A percentile compares a stretch with the other conserved stretches of the same genome.
These are phyloP conservation scores for Lachancea lanzarotensis DNA, from an alignment of 805 yeast species.

Conservation along the genomic window DNA sequence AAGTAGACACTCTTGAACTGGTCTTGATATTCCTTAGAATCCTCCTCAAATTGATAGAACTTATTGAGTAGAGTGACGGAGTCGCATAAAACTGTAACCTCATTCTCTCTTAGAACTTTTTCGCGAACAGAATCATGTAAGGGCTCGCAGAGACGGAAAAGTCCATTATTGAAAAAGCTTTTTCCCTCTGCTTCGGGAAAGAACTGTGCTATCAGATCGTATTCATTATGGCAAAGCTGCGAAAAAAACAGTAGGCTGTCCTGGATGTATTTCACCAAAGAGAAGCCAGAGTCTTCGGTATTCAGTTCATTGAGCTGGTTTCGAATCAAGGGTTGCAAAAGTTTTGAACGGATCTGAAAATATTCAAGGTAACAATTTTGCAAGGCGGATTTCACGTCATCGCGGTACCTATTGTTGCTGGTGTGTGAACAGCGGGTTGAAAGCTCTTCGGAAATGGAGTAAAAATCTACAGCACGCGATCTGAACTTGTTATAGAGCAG, in stretches of 20 bases:
- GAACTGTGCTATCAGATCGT: constrained; percentile 47
- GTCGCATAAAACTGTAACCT: constrained; percentile 66
- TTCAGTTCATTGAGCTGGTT: constrained; percentile 33
- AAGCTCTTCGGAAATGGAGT: constrained; percentile 34
- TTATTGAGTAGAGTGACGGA: constrained; percentile 62
- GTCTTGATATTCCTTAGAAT: constrained; percentile 23
- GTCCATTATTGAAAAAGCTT: constrained; percentile 46
- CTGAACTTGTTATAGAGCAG: constrained; percentile 61
- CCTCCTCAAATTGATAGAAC: constrained; percentile 59
- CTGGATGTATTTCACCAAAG: constrained; percentile 56
- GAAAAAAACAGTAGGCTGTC: constrained; percentile 53
- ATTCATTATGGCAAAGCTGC: constrained; percentile 56
- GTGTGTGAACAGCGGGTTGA: constrained; percentile 28
- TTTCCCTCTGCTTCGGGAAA: constrained; percentile 40
- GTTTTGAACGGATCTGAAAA: constrained; percentile 47
- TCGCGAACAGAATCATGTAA: constrained; percentile 65
- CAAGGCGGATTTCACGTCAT: constrained; percentile 48
- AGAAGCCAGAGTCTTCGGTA: constrained; percentile 16
- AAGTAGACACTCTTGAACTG: constrained; percentile 37
- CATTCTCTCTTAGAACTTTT: constrained; percentile 61
- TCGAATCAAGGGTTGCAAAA: constrained; percentile 41
- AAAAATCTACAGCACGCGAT: constrained; percentile 36
- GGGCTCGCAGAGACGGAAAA: constrained; percentile 64
- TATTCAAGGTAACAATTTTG: constrained; percentile 59
- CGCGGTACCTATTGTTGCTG: constrained; percentile 44